phyloP scores from a whole-genome alignment of 228 moss, liverwort and hornwort genomes.

The Sphagnum fallax region DNA sequence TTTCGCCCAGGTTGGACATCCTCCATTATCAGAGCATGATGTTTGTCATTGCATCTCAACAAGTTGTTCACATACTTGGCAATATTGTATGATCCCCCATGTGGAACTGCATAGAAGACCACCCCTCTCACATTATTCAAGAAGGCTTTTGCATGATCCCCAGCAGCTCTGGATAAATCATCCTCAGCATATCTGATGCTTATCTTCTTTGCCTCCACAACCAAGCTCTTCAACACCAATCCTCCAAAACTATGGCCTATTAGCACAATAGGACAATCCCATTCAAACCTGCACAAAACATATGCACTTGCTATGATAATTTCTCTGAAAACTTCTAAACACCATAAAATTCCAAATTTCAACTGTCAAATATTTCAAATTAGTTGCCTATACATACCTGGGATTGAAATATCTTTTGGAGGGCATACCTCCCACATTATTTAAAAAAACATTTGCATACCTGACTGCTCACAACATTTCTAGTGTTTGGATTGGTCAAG shows the following conservation, averaged over 20 bases:
- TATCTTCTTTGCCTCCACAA: background rate
- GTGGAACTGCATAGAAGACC: background rate
- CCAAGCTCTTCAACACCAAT: background rate
- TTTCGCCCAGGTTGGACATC: background rate
- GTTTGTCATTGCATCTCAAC: background rate
- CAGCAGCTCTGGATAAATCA: background rate
- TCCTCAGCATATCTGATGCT: background rate
- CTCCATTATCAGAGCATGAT: background rate
- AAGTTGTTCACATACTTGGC: background rate
- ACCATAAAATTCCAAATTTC: background rate
- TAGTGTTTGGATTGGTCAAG: no score
- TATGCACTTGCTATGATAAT: background rate
- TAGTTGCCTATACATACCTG: background rate
- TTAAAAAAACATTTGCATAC: no score
- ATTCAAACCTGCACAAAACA: background rate
- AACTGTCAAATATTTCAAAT: background rate
- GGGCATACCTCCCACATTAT: background rate
- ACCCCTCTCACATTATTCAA: background rate
- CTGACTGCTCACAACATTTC: no score
- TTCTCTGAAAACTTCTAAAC: background rate
- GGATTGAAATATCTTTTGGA: background rate
- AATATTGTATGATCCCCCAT: background rate
- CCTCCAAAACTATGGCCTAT: background rate
- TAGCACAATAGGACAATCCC: background rate
- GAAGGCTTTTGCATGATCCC: background rate